phyloP scores from a whole-genome alignment of 306 rosid genomes.

The Begonia masoniana region DNA sequence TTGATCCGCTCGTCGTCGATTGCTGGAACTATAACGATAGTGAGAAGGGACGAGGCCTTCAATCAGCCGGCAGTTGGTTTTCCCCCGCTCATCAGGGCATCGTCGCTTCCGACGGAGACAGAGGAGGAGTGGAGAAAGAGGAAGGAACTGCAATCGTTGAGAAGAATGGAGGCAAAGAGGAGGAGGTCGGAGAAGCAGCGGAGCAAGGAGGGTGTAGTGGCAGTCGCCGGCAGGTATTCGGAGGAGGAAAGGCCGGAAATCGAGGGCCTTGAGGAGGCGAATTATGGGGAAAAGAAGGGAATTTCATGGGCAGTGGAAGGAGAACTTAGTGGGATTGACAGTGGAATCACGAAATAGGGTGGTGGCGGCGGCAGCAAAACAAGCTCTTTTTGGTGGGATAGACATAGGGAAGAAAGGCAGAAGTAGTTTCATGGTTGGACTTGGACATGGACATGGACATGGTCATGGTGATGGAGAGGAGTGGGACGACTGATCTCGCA shows the following conservation, averaged over 20 bases:
- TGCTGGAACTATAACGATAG: conserved; percentile 53
- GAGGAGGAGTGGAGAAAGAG: conserved; percentile 95
- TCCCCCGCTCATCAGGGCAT: conserved; percentile 35
- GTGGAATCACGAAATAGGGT: conserved; percentile 19
- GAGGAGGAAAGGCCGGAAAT: conserved; percentile 32
- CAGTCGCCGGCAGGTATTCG: conserved; percentile 5
- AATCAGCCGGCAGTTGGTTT: conserved; percentile 19
- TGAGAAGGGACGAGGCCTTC: conserved; percentile 21
- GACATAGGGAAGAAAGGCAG: conserved; percentile 31
- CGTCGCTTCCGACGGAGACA: conserved; percentile 85
- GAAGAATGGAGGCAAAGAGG: conserved; percentile 83
- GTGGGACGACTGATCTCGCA: conserved; percentile 40
- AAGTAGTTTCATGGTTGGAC: conserved; percentile 10
- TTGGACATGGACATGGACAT: background rate
- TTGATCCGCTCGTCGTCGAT: conserved; percentile 68
- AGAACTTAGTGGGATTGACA: conserved; percentile 7
- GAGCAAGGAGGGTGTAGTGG: conserved; percentile 31
- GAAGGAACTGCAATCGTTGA: conserved; percentile 78
- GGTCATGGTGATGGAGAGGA: conserved; percentile 33
- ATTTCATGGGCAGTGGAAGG: background rate
- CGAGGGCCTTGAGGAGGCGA: conserved; percentile 22
- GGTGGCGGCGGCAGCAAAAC: conserved; percentile 28
- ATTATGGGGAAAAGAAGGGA: conserved; percentile 11
- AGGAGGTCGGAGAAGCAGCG: conserved; percentile 83
- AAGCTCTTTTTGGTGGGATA: conserved; percentile 24